Evolutionary conservation across 1,139 yeast genomes (phyloP).

Genomic region (Kluyveromyces sp.): DNA sequence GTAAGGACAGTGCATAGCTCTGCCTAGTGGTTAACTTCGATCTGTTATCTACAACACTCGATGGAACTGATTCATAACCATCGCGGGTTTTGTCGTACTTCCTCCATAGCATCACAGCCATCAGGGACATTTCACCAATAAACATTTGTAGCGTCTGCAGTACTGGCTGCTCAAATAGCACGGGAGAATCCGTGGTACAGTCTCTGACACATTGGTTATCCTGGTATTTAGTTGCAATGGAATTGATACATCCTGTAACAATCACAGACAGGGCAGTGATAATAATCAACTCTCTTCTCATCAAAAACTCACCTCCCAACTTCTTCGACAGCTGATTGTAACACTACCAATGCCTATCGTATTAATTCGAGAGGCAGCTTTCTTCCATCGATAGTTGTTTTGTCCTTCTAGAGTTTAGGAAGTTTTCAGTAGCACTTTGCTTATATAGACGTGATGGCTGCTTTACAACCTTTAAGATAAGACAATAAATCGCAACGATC

Average conservation of each 20-base stretch:
- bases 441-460: too few species aligned
- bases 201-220: slow-evolving; percentile 71
- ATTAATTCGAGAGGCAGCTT: too few species aligned
- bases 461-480: too few species aligned
- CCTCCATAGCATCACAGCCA: slow-evolving; percentile 38
- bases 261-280: slow-evolving; percentile 46
- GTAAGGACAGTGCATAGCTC: slow-evolving; percentile 42
- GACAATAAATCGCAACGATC: too few species aligned
- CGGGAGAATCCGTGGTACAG: slow-evolving; percentile 27
- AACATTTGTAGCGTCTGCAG: slow-evolving; percentile 79
- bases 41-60: slow-evolving; percentile 10
- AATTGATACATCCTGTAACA: slow-evolving; percentile 66
- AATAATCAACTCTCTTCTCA: slow-evolving; percentile 11
- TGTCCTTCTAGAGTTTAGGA: too few species aligned
- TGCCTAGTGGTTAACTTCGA: slow-evolving; percentile 21
- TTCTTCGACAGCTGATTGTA: background rate
- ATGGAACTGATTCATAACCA: slow-evolving; percentile 15
- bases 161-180: slow-evolving; percentile 65
- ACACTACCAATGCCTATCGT: too few species aligned
- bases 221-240: slow-evolving; percentile 68
- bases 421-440: too few species aligned
- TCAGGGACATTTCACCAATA: slow-evolving; percentile 56
- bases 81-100: background rate
- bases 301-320: background rate
- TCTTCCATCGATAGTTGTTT: too few species aligned